Conservation (phyloP, 2,329 filamentous ascomycete genomes). For the Cytospora piceicola region DNA sequence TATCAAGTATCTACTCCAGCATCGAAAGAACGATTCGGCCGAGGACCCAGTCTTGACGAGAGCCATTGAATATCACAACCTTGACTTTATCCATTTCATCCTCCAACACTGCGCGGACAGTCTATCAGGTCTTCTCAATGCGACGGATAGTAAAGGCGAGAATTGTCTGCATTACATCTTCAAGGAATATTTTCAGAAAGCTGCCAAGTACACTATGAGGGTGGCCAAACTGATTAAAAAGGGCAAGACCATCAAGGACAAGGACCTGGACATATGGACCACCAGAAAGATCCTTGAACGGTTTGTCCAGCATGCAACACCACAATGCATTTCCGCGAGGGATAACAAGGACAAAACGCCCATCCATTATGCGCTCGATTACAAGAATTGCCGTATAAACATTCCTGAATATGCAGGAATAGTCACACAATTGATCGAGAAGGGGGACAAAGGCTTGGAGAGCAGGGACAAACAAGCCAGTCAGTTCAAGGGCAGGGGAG, state of each 20-base stretch:
- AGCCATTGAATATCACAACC: neutral
- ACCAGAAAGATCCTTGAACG: neutral
- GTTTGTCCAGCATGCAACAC: neutral
- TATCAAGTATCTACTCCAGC: neutral
- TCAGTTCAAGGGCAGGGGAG: neutral
- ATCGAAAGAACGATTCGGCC: neutral
- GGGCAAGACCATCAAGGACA: neutral
- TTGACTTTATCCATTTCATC: slow-evolving; percentile 2
- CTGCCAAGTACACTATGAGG: neutral
- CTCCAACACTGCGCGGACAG: neutral
- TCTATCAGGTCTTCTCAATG: neutral
- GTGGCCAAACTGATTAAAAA: no score
- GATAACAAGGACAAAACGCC: slow-evolving; percentile 6
- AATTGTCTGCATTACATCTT: slow-evolving; percentile 18
- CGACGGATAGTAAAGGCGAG: neutral
- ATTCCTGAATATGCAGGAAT: neutral
- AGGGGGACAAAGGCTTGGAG: neutral
- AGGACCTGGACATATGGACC: neutral
- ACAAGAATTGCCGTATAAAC: slow-evolving; percentile 3
- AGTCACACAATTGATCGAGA: neutral
- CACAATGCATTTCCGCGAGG: neutral
- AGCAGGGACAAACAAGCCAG: neutral
- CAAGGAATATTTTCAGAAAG: neutral
- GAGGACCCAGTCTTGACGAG: slow-evolving; percentile 10
- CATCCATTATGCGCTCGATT: slow-evolving; percentile 10